Base-by-base conservation (phyloP, 495 filamentous ascomycete species). In the Penicillium odoratum region DNA sequence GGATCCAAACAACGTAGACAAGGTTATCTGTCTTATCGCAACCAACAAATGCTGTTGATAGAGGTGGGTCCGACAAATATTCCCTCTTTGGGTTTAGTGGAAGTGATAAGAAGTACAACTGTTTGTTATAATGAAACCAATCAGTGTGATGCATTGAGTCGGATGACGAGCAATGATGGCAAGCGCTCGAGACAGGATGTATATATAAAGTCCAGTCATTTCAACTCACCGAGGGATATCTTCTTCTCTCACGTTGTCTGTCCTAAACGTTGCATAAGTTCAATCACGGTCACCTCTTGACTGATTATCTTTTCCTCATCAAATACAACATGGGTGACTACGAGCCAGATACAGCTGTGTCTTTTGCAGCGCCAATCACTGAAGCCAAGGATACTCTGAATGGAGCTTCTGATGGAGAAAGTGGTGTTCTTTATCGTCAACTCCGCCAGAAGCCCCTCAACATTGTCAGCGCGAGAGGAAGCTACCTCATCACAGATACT, bases 401-500 rank as follows among this genome's bases (percentile, higher is more conserved):
- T 10, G 33, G 10, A 1, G 18, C 13, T 31, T 3, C 46, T 47
- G 28, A 53, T 6, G 21, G 40, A 10, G 34, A 63, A 11, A 67
- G 67, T 29, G 62, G 56, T n/a, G 67, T 69, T 44, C 67, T 72
- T n/a, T 65, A 72, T 51, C 67, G 69, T 0, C 59, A 63, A 10
- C 61, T 72, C 16, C 15, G 34, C 38, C 52, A 62, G 30, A 31
- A 36, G 21, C 69, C 68, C 21, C 38, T 57, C 9, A 68, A 57
- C 11, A 60, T 70, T 15, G 57, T 64, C 36, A 28, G 44, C 21
- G 69, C 57, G 4, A 34, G 59, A 18, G 68, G 68, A 25, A 65
- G 47, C 55, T 58, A 52, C 33, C 55, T 73, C 15, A 58, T 53
- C 54, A 56, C 85, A 5, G 74, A 72, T 10, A 71, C 82, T 59